Percentiles rank a stretch among this genome's conserved stretches.
These are phyloP conservation scores for Metschnikowia matae DNA, from an alignment of 805 yeast genomes.

Conservation along the genomic window DNA sequence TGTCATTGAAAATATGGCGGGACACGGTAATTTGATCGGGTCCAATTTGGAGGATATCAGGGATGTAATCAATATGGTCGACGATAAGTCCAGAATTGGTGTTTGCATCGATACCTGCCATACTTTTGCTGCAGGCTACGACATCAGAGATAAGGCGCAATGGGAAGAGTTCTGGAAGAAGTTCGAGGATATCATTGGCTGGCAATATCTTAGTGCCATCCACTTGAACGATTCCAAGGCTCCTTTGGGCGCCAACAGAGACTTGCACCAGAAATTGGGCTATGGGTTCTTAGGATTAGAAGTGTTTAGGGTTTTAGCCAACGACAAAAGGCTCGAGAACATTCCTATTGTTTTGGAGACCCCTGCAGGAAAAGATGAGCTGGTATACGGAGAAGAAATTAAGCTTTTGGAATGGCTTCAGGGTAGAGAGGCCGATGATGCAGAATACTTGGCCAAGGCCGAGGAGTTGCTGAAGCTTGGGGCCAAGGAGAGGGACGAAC, in stretches of 20 bases:
- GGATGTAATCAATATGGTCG: slow-evolving; percentile 71
- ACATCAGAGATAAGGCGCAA: slow-evolving; percentile 55
- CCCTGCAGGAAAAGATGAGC: slow-evolving; percentile 66
- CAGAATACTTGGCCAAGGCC: slow-evolving; percentile 48
- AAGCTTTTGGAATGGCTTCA: slow-evolving; percentile 78
- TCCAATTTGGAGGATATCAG: slow-evolving; percentile 71
- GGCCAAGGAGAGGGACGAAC: slow-evolving; percentile 64
- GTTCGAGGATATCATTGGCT: slow-evolving; percentile 73
- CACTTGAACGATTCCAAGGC: slow-evolving; percentile 96
- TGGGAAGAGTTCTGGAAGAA: slow-evolving; percentile 68
- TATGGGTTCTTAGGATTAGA: slow-evolving; percentile 87
- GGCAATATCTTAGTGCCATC: slow-evolving; percentile 68
- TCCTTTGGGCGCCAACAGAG: slow-evolving; percentile 85
- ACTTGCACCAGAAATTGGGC: slow-evolving; percentile 87
- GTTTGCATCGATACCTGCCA: slow-evolving; percentile 97
- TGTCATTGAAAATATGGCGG: slow-evolving; percentile 96
- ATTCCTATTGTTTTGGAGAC: slow-evolving; percentile 88
- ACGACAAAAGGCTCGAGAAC: slow-evolving; percentile 53
- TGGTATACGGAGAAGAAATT: slow-evolving; percentile 74
- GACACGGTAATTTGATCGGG: slow-evolving; percentile 89
- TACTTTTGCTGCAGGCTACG: slow-evolving; percentile 94
- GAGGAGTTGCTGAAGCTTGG: slow-evolving; percentile 56
- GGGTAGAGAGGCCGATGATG: slow-evolving; percentile 50
- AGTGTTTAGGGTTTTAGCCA: slow-evolving; percentile 73
- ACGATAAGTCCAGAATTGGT: slow-evolving; percentile 82